Evolutionary conservation across 192 early-diverging fungal genomes (phyloP), one percentile per base, ranked within the genome.

Genomic region (Podila epigama): DNA sequence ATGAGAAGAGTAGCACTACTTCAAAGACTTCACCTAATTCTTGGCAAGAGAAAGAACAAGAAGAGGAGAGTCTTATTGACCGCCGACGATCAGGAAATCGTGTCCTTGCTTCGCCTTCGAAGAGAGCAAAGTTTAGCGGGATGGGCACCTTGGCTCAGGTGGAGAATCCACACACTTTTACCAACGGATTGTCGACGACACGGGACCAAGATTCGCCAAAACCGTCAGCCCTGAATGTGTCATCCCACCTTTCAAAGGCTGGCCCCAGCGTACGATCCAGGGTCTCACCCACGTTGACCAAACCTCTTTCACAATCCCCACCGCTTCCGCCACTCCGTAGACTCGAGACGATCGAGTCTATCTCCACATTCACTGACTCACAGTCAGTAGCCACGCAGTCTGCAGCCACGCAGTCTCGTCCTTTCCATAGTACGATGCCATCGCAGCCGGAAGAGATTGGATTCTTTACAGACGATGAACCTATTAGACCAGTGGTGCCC

Each of bases 361-460:
- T 75, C 35, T 66, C 70, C 1, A 61, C 50, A 4, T 15, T 57
- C 28, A 44, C 58, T 2, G 70, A 66, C 4, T 66, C 70, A 5
- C 70, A 66, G 42, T 51, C 13, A 29, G 37, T 18, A 9, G 4
- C 34, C 1, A 28, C 55, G 22, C 51, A 37, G 10, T 35, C 50
- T 8, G n/a, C 27, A 9, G 4, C 34, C 1, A 28, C 55, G 22
- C 51, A 37, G 10, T 35, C 50, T 8, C 37, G 54, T 11, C 35
- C 41, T 22, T 29, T 11, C 4, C 32, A 2, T 29, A 29, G n/a
- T 31, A 29, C 22, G 7, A 28, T 29, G 6, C 25, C 37, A 1
- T 77, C 61, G 0, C 60, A 62, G 29, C 22, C 31, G 2, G 73
- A 77, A 16, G 73, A 77, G 25, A 68, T 77, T 32, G 73, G 63